A percentile compares a stretch with the other conserved stretches of the same genome.
These are phyloP conservation scores for Saturnispora mendoncae DNA, from an alignment of 805 yeast genomes.

Conservation along the genomic window DNA sequence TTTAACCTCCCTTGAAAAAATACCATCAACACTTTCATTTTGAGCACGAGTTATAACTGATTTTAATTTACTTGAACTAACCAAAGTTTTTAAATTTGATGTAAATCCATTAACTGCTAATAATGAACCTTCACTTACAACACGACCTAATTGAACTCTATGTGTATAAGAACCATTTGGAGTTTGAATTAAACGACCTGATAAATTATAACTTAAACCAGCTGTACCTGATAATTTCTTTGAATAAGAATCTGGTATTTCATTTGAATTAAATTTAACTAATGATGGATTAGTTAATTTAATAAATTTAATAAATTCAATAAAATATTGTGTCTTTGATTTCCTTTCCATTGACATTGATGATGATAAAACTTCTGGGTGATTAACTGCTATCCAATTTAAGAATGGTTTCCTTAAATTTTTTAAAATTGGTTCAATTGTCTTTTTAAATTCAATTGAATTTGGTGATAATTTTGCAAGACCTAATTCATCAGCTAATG, in stretches of 20 bases:
- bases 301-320: constrained; percentile 34
- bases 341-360: constrained; percentile 27
- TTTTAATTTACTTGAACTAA: constrained; percentile 15
- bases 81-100: constrained; percentile 16
- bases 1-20: constrained; percentile 25
- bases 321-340: constrained; percentile 8
- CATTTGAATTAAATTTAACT: constrained; percentile 3
- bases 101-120: constrained; percentile 49
- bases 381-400: constrained; percentile 42
- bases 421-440: constrained; percentile 34
- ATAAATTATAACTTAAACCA: constrained; percentile 62
- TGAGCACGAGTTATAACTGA: constrained; percentile 18
- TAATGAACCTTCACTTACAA: constrained; percentile 35
- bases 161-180: constrained; percentile 58
- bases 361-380: constrained; percentile 35
- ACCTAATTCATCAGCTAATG: constrained; percentile 23
- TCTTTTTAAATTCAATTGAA: constrained; percentile 16
- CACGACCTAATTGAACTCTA: constrained; percentile 61
- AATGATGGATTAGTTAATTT: constrained; percentile 18
- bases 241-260: constrained; percentile 18
- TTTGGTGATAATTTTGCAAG: constrained; percentile 19
- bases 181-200: constrained; percentile 58
- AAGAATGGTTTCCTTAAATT: constrained; percentile 44
- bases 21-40: constrained; percentile 20
- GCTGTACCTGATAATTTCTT: constrained; percentile 49